Evolutionary conservation across 176 grass and related monocot species (phyloP).

Genomic region (Aegilops longissima): DNA sequence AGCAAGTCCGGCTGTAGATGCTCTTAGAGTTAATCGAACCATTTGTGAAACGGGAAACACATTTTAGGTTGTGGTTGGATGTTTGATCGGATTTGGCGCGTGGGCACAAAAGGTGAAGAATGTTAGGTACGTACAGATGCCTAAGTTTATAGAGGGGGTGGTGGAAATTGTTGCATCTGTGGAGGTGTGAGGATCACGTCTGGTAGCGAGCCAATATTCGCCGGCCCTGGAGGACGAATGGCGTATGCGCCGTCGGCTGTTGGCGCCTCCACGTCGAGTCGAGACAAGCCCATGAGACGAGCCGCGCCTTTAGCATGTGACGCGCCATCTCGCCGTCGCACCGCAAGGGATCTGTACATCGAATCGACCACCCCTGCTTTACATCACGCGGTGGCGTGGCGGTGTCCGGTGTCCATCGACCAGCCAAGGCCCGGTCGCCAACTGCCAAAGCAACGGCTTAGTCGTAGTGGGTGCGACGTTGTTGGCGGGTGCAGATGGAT

Average conservation of each 20-base stretch:
- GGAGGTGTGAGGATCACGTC: background rate
- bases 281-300: conserved; percentile 33
- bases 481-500: background rate
- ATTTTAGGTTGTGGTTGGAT: background rate
- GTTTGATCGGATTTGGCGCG: background rate
- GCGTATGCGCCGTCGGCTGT: background rate
- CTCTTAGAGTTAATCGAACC: too few relatives aligned
- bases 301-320: conserved; percentile 29
- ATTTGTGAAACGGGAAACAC: background rate
- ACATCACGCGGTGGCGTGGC: background rate
- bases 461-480: background rate
- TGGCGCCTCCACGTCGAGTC: conserved; percentile 39
- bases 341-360: background rate
- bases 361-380: background rate
- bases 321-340: background rate
- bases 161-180: background rate
- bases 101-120: background rate
- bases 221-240: background rate
- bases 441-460: background rate
- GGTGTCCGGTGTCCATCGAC: background rate
- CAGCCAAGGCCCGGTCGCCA: background rate
- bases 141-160: background rate
- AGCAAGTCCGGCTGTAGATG: too few relatives aligned
- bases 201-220: background rate
- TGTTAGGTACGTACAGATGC: background rate